Conservation (phyloP, 495 filamentous ascomycete species). For the Neurospora sp. region DNA sequence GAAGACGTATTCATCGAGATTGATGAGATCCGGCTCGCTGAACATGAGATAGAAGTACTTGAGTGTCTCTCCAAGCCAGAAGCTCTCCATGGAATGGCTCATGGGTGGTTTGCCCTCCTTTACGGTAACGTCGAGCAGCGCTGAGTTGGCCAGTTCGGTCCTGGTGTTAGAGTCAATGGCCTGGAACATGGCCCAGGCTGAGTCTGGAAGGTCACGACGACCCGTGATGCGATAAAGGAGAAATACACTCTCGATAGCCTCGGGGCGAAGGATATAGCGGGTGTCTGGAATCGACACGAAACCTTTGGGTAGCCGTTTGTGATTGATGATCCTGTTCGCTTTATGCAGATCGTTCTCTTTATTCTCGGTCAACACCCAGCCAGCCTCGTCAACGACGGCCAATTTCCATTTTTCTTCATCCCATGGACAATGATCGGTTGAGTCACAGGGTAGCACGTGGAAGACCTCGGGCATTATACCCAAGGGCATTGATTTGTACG, state of each 20-base stretch:
- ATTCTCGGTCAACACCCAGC: not conserved
- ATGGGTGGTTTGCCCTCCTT: slow-evolving; percentile 14
- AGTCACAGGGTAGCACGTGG: slow-evolving; percentile 48
- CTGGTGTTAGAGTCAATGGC: slow-evolving; percentile 37
- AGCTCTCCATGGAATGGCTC: slow-evolving; percentile 42
- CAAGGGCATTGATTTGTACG: slow-evolving; percentile 58
- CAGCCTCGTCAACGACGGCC: slow-evolving; percentile 8
- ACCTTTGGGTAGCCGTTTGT: slow-evolving; percentile 55
- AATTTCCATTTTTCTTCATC: slow-evolving; percentile 49
- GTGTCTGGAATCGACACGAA: slow-evolving; percentile 47
- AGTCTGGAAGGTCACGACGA: slow-evolving; percentile 38
- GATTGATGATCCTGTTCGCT: slow-evolving; percentile 34
- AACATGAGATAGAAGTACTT: slow-evolving; percentile 71
- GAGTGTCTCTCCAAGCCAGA: slow-evolving; percentile 41
- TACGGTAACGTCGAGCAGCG: slow-evolving; percentile 32
- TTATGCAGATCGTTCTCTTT: slow-evolving; percentile 5
- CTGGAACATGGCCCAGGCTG: slow-evolving; percentile 52
- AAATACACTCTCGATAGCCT: slow-evolving; percentile 58
- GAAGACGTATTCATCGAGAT: slow-evolving; percentile 66
- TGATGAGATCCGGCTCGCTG: slow-evolving; percentile 56
- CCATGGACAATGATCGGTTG: slow-evolving; percentile 53
- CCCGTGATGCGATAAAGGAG: slow-evolving; percentile 61
- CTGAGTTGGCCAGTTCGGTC: slow-evolving; percentile 42
- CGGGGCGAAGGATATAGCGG: slow-evolving; percentile 65
- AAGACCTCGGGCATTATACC: slow-evolving; percentile 83